Base-by-base conservation (phyloP, 768 basidiomycete genomes). In the Suillus occidentalis region DNA sequence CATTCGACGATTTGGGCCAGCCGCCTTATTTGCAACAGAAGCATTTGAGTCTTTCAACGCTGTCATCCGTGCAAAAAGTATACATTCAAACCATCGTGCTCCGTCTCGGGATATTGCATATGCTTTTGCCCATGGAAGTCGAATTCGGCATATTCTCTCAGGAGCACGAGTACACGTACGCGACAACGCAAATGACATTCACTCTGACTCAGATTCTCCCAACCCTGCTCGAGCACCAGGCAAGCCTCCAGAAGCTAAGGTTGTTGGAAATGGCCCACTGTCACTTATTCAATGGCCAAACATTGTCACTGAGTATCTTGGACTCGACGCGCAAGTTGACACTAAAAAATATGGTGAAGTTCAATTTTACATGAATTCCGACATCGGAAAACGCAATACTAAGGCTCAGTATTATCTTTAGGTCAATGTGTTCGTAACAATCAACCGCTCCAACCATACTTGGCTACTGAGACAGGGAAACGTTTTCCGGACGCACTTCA, bases 21-120 rank as follows among this genome's bases (percentile, higher is more conserved):
- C 80, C 0, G 79, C 81, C 12, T 69, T 80, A 0, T 82, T 82
- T 73, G 78, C 81, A 0, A 83, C 79, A 0, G 81, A 84, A 58
- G 65, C 62, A 0, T 83, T 81, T 64, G 79, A 84, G 67, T 79
- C 79, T 4, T 84, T 76, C 70, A 77, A 77, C 68, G 72, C 73
- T 1, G 68, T 80, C 20, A 77, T 81, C 31, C 71, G 75, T 3
- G 68, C 67, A 0, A 65, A 72, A 36, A 76, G 76, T 63, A 65
- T 80, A 6, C 74, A 79, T 60, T 74, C 71, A 8, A 81, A 81
- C 63, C 68, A 72, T 7, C 73, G 73, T 28, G 75, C 78, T 1
- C 78, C 76, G 0, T 77, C 75, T 10, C 68, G 70, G 0, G 78
- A 77, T 59, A 78, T 78, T 62, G 72, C 69, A 9, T 16, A 45